These are phyloP conservation scores for Gnomoniopsis sp. DNA, from an alignment of 2,329 filamentous ascomycete genomes.

Conservation along the genomic window DNA sequence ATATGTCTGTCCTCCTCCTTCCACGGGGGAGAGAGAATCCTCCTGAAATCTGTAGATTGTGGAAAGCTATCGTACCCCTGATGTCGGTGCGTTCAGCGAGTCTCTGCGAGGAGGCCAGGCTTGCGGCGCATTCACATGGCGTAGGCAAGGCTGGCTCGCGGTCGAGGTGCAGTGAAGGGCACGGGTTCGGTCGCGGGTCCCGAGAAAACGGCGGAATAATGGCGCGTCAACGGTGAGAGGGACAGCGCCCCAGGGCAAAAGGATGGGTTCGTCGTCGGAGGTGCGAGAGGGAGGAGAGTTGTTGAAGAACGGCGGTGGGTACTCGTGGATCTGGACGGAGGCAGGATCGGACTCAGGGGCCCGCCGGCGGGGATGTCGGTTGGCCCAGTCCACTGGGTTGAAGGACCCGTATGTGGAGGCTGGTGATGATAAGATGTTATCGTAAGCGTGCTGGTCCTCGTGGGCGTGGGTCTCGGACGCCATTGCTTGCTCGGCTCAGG, in stretches of 20 bases:
- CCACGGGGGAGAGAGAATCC: constrained; percentile 9
- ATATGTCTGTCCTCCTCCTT: neutral
- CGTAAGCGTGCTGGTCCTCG: constrained; percentile 13
- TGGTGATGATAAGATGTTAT: constrained; percentile 14
- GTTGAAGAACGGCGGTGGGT: constrained; percentile 10
- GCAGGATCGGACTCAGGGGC: constrained; percentile 13
- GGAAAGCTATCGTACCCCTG: constrained; percentile 15
- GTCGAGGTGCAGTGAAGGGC: constrained; percentile 4
- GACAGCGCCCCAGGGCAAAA: constrained; percentile 42
- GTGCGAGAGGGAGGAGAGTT: constrained; percentile 20
- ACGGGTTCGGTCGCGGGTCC: constrained; percentile 26
- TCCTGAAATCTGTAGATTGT: neutral
- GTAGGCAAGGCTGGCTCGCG: constrained; percentile 3
- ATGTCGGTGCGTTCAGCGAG: constrained; percentile 40
- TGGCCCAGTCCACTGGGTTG: constrained; percentile 12
- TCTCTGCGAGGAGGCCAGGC: constrained; percentile 46
- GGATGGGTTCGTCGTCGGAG: constrained; percentile 24
- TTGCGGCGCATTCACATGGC: constrained; percentile 26
- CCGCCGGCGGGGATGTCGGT: constrained; percentile 10
- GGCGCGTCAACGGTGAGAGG: constrained; percentile 53
- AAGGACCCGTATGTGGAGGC: constrained; percentile 10
- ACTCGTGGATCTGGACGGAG: constrained; percentile 12
- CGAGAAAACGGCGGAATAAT: constrained; percentile 48
- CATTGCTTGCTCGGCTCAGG: constrained; percentile 4
- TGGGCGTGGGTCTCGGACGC: neutral